Evolutionary conservation across 345 rosid species (phyloP).

Genomic region (Raphanus raphanistrum): DNA sequence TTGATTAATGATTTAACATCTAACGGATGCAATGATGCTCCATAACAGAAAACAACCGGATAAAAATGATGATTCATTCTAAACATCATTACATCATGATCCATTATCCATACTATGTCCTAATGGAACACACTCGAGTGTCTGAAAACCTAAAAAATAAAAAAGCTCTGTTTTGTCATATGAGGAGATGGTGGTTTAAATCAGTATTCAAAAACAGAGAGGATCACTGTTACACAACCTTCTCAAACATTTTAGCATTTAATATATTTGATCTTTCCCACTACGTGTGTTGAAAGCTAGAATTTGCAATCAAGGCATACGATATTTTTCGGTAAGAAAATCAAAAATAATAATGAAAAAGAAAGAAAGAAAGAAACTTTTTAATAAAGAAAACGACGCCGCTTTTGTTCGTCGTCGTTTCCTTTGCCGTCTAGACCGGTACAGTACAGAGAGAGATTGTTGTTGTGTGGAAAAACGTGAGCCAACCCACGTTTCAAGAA

Average conservation of each 20-base stretch:
- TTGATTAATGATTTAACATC: no score
- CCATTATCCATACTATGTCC: no score
- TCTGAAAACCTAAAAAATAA: no score
- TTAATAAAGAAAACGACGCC: constrained; percentile 26
- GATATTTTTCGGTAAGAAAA: background rate
- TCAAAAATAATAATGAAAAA: background rate
- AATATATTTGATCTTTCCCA: background rate
- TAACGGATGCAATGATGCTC: no score
- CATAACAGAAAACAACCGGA: no score
- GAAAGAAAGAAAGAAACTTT: background rate
- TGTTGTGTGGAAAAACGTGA: constrained; percentile 33
- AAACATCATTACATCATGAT: no score
- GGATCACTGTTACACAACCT: no score
- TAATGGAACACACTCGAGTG: no score
- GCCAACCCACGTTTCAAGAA: constrained; percentile 39
- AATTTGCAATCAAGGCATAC: background rate
- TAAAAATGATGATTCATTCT: no score
- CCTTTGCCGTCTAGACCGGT: constrained; percentile 7
- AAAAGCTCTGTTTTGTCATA: no score
- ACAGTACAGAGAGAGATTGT: background rate
- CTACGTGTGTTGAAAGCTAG: background rate
- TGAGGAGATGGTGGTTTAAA: no score
- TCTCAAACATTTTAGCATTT: background rate
- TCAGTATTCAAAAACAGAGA: no score
- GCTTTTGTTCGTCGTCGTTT: background rate